These are phyloP conservation scores for Fomitopsis pulvina DNA, from an alignment of 768 basidiomycete species.

Conservation along the genomic window DNA sequence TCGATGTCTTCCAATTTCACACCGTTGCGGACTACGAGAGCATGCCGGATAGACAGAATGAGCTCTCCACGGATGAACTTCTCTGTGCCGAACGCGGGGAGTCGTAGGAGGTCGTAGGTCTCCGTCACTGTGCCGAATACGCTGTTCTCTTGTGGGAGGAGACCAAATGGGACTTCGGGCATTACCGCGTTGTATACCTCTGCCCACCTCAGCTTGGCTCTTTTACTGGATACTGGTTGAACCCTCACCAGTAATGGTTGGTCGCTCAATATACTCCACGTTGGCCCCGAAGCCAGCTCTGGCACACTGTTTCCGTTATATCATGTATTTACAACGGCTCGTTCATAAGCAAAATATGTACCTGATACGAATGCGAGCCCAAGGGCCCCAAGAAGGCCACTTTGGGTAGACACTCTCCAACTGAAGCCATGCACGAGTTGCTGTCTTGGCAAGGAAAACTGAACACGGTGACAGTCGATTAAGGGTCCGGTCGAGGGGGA, in stretches of 20 bases:
- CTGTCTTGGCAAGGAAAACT: too few relatives aligned
- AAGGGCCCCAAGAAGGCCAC: conserved; percentile 60
- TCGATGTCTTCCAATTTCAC: conserved; percentile 48
- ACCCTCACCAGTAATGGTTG: conserved; percentile 31
- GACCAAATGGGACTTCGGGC: conserved; percentile 38
- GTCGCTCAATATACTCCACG: conserved; percentile 36
- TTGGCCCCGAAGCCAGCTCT: conserved; percentile 37
- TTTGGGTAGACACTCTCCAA: conserved; percentile 6
- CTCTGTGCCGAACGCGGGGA: conserved; percentile 27
- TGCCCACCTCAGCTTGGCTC: conserved; percentile 21
- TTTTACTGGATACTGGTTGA: background rate
- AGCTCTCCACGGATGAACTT: conserved; percentile 57
- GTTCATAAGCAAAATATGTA: conserved; percentile 14
- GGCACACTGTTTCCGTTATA: conserved; percentile 32
- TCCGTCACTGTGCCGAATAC: conserved; percentile 70
- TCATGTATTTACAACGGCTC: conserved; percentile 19
- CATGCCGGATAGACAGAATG: conserved; percentile 58
- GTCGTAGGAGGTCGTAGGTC: conserved; percentile 61
- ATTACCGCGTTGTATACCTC: conserved; percentile 55
- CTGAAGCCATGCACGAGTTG: background rate
- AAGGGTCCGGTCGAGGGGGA: too few relatives aligned
- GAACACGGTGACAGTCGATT: too few relatives aligned
- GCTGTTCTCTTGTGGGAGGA: conserved; percentile 80
- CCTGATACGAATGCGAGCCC: conserved; percentile 71
- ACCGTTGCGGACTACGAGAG: conserved; percentile 57